Evolutionary conservation across 768 basidiomycete species (phyloP).

Genomic region (Auriscalpium vulgare): DNA sequence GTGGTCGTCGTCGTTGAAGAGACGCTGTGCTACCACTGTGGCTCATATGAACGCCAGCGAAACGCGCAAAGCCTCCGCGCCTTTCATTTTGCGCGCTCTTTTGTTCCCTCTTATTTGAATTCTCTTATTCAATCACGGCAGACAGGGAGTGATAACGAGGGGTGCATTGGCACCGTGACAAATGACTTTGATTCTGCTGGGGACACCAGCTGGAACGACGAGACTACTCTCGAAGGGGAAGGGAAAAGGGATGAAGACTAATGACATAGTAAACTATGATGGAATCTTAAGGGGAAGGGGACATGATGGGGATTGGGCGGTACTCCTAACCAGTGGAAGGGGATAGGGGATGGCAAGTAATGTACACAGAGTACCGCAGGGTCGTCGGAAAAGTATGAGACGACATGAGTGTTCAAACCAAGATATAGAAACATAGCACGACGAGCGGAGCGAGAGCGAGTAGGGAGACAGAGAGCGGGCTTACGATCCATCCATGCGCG

Average conservation of each 20-base stretch:
- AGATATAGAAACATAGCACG: neutral
- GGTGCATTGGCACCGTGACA: too few species aligned
- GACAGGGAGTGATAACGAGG: too few species aligned
- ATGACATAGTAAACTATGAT: neutral
- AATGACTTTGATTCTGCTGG: too few species aligned
- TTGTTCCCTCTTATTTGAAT: too few species aligned
- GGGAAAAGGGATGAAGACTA: neutral
- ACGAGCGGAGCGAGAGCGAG: neutral
- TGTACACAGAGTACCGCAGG: slow-evolving; percentile 40
- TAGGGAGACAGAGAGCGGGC: neutral
- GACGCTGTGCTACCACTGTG: neutral
- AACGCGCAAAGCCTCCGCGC: too few species aligned
- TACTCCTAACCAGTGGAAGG: slow-evolving; percentile 44
- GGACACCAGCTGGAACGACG: too few species aligned
- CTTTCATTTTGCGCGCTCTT: too few species aligned
- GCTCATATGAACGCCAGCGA: neutral
- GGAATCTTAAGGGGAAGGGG: slow-evolving; percentile 7
- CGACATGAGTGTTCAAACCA: neutral
- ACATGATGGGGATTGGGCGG: slow-evolving; percentile 38
- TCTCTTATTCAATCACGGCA: too few species aligned
- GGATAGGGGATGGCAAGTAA: slow-evolving; percentile 24
- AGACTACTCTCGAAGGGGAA: neutral
- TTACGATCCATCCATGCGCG: slow-evolving; percentile 34
- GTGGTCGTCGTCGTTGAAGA: neutral
- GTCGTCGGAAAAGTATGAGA: slow-evolving; percentile 18